Evolutionary conservation across 306 rosid species (phyloP), one percentile per base, ranked within the genome.

Genomic region (Bauhinia variegata): DNA sequence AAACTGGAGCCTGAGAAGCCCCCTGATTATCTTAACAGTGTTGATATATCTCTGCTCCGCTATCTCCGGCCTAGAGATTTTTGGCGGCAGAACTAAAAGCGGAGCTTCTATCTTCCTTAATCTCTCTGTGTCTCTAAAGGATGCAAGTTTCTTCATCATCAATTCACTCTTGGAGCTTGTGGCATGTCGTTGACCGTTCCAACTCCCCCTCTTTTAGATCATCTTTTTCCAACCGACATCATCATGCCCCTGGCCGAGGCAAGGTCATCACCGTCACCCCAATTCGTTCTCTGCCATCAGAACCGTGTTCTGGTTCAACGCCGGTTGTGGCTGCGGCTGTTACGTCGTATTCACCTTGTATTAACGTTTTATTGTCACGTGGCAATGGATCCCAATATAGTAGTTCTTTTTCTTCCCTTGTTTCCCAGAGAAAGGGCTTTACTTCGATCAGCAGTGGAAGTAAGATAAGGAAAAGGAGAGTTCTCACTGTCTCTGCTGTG

Each of bases 111-210:
- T 3, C 49, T 23, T 19, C n/a, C 6, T 51, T 17, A 1, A 9
- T 17, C n/a, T 5, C 5, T n/a, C 33, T 55, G 6, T 32, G 19
- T 4, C 44, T 47, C 8, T 31, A 7, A 34, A 78, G 41, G 34
- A 82, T 82, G 81, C 86, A 78, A 56, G 74, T 78, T 63, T 82
- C 83, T 0, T 75, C 83, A 0, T 28, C 78, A 17, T 54, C 78
- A 0, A 12, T 75, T 30, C 71, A 41, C 59, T 47, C 78, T 19
- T 62, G 86, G 17, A 39, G 61, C 30, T 37, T 61, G 53, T 52
- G 44, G 15, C 30, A 61, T 28, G 67, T 41, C 37, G 37, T 61
- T 41, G 53, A 61, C 67, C 51, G 53, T 16, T 38, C 18, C 7
- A 42, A 23, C 8, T 18, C 63, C 4, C 17, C 33, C 6, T 54